These are phyloP conservation scores for Thozetella sp. DNA, from an alignment of 495 filamentous ascomycete genomes.

Conservation along the genomic window DNA sequence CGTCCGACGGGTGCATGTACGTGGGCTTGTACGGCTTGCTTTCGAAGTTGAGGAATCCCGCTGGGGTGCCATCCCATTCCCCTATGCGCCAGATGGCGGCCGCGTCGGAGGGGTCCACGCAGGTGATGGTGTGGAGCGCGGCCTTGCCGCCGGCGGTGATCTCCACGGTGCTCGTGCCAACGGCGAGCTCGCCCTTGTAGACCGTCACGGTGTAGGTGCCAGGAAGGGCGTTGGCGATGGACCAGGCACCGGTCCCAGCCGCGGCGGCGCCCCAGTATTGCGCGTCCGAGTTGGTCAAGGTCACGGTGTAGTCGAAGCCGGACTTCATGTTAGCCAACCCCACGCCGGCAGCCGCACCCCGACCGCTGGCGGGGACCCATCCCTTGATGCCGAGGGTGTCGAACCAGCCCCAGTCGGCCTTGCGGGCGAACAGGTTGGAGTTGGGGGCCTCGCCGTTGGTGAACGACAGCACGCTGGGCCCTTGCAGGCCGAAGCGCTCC, in stretches of 20 bases:
- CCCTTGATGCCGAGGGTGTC: constrained; percentile 1
- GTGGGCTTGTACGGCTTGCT: constrained; percentile 2
- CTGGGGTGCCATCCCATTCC: neutral
- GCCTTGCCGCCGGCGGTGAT: neutral
- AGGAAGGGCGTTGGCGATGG: neutral
- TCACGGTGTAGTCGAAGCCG: neutral
- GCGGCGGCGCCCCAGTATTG: neutral
- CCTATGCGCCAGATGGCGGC: neutral
- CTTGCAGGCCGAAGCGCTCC: neutral
- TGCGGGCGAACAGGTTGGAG: constrained; percentile 1
- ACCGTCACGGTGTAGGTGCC: neutral
- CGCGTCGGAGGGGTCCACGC: neutral
- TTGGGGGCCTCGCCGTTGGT: neutral
- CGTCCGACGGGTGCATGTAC: constrained; percentile 3
- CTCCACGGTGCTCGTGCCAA: neutral
- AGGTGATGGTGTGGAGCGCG: neutral
- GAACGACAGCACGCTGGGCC: neutral
- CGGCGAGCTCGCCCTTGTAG: neutral
- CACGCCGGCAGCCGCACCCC: neutral
- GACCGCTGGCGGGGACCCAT: neutral
- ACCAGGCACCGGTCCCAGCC: neutral
- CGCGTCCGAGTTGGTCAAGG: constrained; percentile 1
- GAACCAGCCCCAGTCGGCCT: constrained; percentile 2
- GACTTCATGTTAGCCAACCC: neutral
- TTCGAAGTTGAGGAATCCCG: neutral